Percentiles rank a stretch among this genome's conserved stretches.
Conservation (phyloP, 306 rosid species). For the Prunus dulcis region DNA sequence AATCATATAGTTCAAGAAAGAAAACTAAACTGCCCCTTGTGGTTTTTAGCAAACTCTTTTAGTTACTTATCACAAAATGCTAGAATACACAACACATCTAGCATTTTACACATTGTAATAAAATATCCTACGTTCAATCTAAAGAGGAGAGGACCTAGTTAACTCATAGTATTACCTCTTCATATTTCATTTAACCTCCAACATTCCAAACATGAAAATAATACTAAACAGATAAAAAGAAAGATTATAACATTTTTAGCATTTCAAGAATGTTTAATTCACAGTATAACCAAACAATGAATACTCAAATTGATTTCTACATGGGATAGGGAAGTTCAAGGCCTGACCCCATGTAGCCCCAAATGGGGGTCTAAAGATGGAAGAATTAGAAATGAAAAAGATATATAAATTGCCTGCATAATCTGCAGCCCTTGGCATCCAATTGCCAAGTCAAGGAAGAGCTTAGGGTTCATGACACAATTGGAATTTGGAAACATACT, state of each 20-base stretch:
- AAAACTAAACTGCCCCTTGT: not conserved
- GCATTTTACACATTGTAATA: not conserved
- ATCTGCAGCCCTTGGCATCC: not conserved
- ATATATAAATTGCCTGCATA: not conserved
- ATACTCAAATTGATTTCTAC: not conserved
- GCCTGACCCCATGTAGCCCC: not conserved
- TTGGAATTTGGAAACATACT: not conserved
- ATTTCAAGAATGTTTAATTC: not conserved
- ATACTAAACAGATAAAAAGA: not conserved
- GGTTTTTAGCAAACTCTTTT: not conserved
- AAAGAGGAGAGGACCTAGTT: not conserved
- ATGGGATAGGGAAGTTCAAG: not conserved
- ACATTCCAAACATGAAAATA: not conserved
- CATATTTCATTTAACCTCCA: not conserved
- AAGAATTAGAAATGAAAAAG: not conserved
- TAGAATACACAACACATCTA: not conserved
- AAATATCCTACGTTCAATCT: not conserved
- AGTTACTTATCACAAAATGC: not conserved
- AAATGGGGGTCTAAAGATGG: not conserved
- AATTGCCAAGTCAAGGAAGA: not conserved
- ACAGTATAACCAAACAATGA: not conserved
- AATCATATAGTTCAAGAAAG: not conserved
- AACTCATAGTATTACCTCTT: not conserved
- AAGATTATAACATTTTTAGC: not conserved
- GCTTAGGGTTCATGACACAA: not conserved